Evolutionary conservation across 2,329 filamentous ascomycete species (phyloP).

Genomic region (Alternaria metachromatica): DNA sequence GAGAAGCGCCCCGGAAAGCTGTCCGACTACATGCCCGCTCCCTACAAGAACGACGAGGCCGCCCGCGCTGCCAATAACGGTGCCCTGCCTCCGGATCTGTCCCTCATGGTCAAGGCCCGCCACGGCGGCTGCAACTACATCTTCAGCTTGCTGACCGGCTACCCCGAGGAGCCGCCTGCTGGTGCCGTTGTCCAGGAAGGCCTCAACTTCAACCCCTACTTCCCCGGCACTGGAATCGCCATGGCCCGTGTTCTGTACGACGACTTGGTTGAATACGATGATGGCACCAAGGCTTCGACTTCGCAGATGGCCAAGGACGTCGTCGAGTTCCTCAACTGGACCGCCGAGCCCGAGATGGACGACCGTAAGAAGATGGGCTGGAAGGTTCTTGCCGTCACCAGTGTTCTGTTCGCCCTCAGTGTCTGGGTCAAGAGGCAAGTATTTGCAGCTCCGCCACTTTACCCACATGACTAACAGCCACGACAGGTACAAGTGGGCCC

Average conservation of each 20-base stretch:
- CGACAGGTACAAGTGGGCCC: constrained; percentile 89
- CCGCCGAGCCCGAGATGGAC: constrained; percentile 98
- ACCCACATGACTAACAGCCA: constrained; percentile 33
- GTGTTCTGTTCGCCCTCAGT: constrained; percentile 81
- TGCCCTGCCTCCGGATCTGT: constrained; percentile 96
- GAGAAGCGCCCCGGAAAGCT: constrained; percentile 99
- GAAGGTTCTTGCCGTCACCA: constrained; percentile 86
- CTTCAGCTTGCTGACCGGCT: constrained; percentile 95
- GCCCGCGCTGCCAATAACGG: constrained; percentile 98
- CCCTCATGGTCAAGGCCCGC: constrained; percentile 94
- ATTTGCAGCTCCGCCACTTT: not conserved
- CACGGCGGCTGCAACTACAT: constrained; percentile 99
- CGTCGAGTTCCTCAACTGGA: constrained; percentile 98
- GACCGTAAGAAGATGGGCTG: constrained; percentile 99
- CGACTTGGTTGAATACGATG: constrained; percentile 96
- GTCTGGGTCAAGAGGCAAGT: constrained; percentile 90
- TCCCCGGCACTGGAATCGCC: constrained; percentile 97
- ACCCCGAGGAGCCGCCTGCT: constrained; percentile 93
- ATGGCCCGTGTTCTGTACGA: constrained; percentile 99
- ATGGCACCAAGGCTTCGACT: constrained; percentile 89
- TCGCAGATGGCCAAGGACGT: constrained; percentile 99
- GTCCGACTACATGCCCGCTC: constrained; percentile 91
- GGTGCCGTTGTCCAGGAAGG: constrained; percentile 84
- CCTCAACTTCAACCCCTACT: constrained; percentile 99
- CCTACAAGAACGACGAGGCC: constrained; percentile 99